Evolutionary conservation across 2,329 filamentous ascomycete genomes (phyloP).

Genomic region (Atkinsonella hypoxylon): DNA sequence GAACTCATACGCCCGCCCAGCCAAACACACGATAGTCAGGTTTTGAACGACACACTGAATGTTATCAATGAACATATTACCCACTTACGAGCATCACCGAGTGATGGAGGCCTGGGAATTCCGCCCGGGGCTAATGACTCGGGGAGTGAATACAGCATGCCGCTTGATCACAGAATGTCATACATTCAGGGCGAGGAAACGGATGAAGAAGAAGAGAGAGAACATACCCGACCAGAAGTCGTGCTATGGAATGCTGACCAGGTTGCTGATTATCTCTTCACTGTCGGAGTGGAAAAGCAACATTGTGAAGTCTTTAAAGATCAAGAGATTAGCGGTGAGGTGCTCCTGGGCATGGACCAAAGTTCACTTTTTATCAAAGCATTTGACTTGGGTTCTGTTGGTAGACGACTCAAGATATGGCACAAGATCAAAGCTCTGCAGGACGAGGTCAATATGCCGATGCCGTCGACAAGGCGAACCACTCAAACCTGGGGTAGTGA

Average conservation of each 20-base stretch:
- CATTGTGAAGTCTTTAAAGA: conserved; percentile 93
- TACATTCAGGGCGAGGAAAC: conserved; percentile 93
- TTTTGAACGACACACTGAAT: conserved; percentile 87
- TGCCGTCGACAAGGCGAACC: conserved; percentile 30
- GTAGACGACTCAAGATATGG: conserved; percentile 84
- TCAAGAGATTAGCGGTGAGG: conserved; percentile 91
- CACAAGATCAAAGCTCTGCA: conserved; percentile 90
- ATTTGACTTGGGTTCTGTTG: conserved; percentile 85
- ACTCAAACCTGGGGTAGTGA: conserved; percentile 49
- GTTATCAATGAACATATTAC: conserved; percentile 97
- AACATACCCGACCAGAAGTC: conserved; percentile 62
- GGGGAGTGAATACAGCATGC: conserved; percentile 80
- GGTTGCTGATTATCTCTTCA: conserved; percentile 82
- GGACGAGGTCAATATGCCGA: conserved; percentile 58
- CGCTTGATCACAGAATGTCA: conserved; percentile 64
- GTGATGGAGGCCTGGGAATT: conserved; percentile 38
- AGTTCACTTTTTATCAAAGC: conserved; percentile 91
- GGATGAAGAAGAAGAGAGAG: conserved; percentile 75
- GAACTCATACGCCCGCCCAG: conserved; percentile 27
- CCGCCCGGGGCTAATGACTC: conserved; percentile 59
- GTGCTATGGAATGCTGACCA: conserved; percentile 67
- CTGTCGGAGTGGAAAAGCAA: conserved; percentile 69
- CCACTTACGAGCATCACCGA: conserved; percentile 52
- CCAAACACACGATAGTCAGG: conserved; percentile 46
- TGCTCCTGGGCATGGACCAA: conserved; percentile 89